Base-by-base conservation (phyloP, 1,139 yeast genomes). In the Geotrichum histeridarum region DNA sequence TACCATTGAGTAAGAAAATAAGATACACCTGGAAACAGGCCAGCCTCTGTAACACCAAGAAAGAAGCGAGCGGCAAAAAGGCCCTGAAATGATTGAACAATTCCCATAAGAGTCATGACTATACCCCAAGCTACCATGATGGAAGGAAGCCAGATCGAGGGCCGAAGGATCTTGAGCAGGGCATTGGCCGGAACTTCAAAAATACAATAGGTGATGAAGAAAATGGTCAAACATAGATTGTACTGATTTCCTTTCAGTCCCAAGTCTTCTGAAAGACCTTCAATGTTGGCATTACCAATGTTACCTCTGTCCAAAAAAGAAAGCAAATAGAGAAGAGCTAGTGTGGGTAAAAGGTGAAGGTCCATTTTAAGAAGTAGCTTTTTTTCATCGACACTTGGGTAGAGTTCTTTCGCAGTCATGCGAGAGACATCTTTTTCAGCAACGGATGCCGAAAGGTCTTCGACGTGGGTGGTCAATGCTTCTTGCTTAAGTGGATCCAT, bases 251-350 rank as follows among this genome's bases (percentile, higher is more conserved):
- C 79, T 4, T 65, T 59, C 54, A 81, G 70, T 1, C 73, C 70
- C 57, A 81, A 66, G 59, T 80, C 84, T 14, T 68, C 71, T 59
- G 75, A 80, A 41, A 82, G 66, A 4, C 83, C 83, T 51, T 80
- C 83, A 36, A 81, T 73, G 60, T 81, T 72, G 0, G 86, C 86
- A 63, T 78, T 76, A 2, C 84, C 84, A 60, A 82, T 78, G 63
- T 79, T 80, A 57, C 80, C 79, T 61, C 84, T 71, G 65, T 82
- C 87, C 59, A 82, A 69, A 61, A 76, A 79, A 56, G 80, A 78
- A 54, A 81, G 69, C 50, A 80, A 73, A 59, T 81, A 81, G 51
- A 80, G 73, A 48, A 77, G 60, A 15, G 80, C 75, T 43, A 79
- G 67, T 31, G 59, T 53, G 4, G 67, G 66, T 6, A 64, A 44